Conservation (phyloP, 2,329 filamentous ascomycete genomes). For the Samsoniella hepiali region DNA sequence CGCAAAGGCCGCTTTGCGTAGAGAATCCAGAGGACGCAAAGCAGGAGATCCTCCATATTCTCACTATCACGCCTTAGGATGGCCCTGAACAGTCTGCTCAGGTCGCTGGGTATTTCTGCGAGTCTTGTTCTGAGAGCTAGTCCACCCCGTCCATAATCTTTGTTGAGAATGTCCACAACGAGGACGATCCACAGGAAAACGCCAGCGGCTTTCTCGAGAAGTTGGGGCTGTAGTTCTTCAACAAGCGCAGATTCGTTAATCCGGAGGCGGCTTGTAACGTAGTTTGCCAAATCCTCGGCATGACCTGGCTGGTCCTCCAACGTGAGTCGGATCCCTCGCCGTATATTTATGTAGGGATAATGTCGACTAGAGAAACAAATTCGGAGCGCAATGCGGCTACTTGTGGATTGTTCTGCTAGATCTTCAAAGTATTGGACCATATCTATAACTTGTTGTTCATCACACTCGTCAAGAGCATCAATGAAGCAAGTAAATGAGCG, state of each 20-base stretch:
- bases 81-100: constrained; percentile 48
- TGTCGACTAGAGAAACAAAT: constrained; percentile 47
- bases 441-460: constrained; percentile 37
- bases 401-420: constrained; percentile 27
- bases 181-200: constrained; percentile 46
- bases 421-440: constrained; percentile 42
- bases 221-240: neutral
- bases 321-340: constrained; percentile 21
- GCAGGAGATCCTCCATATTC: constrained; percentile 38
- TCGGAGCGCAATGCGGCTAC: constrained; percentile 25
- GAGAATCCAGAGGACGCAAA: constrained; percentile 52
- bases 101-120: constrained; percentile 32
- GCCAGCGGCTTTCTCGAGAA: constrained; percentile 33
- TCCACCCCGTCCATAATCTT: constrained; percentile 26
- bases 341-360: constrained; percentile 41
- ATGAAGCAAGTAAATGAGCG: constrained; percentile 24
- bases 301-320: constrained; percentile 30
- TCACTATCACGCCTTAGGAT: constrained; percentile 46
- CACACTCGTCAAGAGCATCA: constrained; percentile 49
- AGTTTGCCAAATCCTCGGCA: constrained; percentile 26
- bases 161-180: constrained; percentile 38
- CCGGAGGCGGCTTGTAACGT: constrained; percentile 17
- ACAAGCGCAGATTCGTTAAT: constrained; percentile 13
- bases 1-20: constrained; percentile 44
- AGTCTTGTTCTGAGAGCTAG: constrained; percentile 29